phyloP scores from a whole-genome alignment of 1,139 yeast genomes.

The Yamadazyma sp. region DNA sequence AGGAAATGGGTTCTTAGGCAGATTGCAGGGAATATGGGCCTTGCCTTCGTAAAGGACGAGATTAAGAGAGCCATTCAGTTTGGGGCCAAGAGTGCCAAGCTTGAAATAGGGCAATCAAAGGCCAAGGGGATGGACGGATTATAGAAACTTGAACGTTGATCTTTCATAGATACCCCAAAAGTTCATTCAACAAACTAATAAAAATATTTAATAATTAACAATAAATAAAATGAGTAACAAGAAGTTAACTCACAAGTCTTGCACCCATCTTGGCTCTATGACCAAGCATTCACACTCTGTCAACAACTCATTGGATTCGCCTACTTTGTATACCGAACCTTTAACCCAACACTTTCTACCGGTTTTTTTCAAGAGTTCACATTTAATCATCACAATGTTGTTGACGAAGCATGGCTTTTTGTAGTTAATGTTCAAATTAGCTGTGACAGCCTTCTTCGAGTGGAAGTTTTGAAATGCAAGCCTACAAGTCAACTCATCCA shows the following conservation, averaged over 20 bases:
- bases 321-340: constrained; percentile 35
- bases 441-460: constrained; percentile 46
- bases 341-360: constrained; percentile 48
- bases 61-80: constrained; percentile 95
- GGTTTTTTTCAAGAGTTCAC: constrained; percentile 30
- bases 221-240: constrained; percentile 2
- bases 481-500: constrained; percentile 55
- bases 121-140: constrained; percentile 36
- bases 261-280: constrained; percentile 49
- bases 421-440: constrained; percentile 45
- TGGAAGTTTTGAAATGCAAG: constrained; percentile 50
- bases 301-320: constrained; percentile 24
- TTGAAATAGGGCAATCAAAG: constrained; percentile 72
- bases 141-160: too few species aligned
- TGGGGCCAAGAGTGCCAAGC: constrained; percentile 93
- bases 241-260: constrained; percentile 24
- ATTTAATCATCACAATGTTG: constrained; percentile 35
- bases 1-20: constrained; percentile 67
- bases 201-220: background rate
- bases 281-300: constrained; percentile 45
- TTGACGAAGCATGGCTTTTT: constrained; percentile 38
- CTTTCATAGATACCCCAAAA: too few species aligned
- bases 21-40: constrained; percentile 53
- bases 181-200: too few species aligned
- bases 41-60: constrained; percentile 64